Percentiles rank a stretch among this genome's conserved stretches.
Conservation (phyloP, 805 yeast genomes). For the Barnettozyma pratensis region DNA sequence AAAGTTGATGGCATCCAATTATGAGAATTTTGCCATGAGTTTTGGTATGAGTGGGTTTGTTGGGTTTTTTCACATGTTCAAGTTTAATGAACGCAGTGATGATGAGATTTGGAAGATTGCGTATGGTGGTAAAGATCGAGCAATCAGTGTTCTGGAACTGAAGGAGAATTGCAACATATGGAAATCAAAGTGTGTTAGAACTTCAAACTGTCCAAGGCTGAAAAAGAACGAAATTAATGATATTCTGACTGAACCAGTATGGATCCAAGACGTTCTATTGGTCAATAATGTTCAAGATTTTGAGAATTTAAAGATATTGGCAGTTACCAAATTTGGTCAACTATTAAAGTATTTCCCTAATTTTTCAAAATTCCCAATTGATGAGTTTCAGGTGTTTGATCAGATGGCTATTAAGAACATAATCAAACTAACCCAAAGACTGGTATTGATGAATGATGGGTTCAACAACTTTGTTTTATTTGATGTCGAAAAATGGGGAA, state of each 20-base stretch:
- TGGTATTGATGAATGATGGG: constrained; percentile 17
- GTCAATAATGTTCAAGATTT: constrained; percentile 2
- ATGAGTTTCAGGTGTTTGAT: constrained; percentile 18
- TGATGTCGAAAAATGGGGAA: constrained; percentile 5
- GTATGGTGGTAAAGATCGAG: constrained; percentile 23
- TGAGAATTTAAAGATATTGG: constrained; percentile 14
- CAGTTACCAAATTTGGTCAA: constrained; percentile 23
- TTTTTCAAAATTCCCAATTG: constrained; percentile 19
- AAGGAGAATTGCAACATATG: constrained; percentile 17
- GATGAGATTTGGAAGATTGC: constrained; percentile 9
- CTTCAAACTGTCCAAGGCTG: constrained; percentile 1
- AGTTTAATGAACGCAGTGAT: not conserved
- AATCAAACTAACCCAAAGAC: not conserved
- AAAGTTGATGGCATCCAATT: constrained; percentile 13
- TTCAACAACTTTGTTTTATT: constrained; percentile 18
- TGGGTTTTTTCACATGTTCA: constrained; percentile 17
- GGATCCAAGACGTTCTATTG: constrained; percentile 21
- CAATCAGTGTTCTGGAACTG: constrained; percentile 15
- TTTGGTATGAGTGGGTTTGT: constrained; percentile 22
- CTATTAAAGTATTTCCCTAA: constrained; percentile 15
- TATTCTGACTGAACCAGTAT: constrained; percentile 14
- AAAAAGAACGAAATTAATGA: not conserved
- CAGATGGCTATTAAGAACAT: constrained; percentile 18
- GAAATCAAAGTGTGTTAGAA: constrained; percentile 17
- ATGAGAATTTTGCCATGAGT: constrained; percentile 21